Percentiles rank a stretch among this genome's conserved stretches.
Conservation (phyloP, 345 rosid species). For the Trapa bicornis region DNA sequence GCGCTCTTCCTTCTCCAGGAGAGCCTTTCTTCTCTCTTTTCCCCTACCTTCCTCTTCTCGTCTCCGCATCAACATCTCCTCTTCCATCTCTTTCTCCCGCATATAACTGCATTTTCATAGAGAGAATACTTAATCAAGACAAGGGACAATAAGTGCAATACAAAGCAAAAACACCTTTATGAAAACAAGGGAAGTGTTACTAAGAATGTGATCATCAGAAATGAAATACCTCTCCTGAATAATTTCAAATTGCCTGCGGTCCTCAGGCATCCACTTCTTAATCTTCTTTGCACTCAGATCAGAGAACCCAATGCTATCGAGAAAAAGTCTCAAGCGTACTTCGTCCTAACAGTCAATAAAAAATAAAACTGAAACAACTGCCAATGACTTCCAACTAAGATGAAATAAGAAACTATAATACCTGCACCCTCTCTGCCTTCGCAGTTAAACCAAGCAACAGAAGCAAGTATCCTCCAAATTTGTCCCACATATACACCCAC, state of each 20-base stretch:
- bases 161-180: background rate
- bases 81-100: slow-evolving; percentile 99
- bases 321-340: slow-evolving; percentile 92
- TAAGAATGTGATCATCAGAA: slow-evolving; percentile 2
- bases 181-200: slow-evolving; percentile 1
- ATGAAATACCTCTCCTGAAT: slow-evolving; percentile 84
- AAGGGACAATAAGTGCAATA: background rate
- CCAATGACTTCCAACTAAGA: slow-evolving; percentile 2
- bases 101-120: slow-evolving; percentile 45
- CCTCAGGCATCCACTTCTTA: slow-evolving; percentile 99
- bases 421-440: slow-evolving; percentile 96
- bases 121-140: background rate
- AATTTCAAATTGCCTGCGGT: slow-evolving; percentile 89
- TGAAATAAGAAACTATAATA: slow-evolving; percentile 16
- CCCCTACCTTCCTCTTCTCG: slow-evolving; percentile 99
- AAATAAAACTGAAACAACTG: background rate
- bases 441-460: slow-evolving; percentile 96
- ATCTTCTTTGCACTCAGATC: slow-evolving; percentile 97
- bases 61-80: slow-evolving; percentile 90
- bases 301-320: slow-evolving; percentile 96
- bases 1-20: slow-evolving; percentile 95
- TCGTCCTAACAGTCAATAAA: slow-evolving; percentile 50
- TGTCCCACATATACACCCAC: slow-evolving; percentile 99
- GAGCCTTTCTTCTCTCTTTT: slow-evolving; percentile 97
- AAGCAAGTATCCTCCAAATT: slow-evolving; percentile 93